These are phyloP conservation scores for Sporothrix humicola DNA, from an alignment of 2,329 filamentous ascomycete genomes.

Conservation along the genomic window DNA sequence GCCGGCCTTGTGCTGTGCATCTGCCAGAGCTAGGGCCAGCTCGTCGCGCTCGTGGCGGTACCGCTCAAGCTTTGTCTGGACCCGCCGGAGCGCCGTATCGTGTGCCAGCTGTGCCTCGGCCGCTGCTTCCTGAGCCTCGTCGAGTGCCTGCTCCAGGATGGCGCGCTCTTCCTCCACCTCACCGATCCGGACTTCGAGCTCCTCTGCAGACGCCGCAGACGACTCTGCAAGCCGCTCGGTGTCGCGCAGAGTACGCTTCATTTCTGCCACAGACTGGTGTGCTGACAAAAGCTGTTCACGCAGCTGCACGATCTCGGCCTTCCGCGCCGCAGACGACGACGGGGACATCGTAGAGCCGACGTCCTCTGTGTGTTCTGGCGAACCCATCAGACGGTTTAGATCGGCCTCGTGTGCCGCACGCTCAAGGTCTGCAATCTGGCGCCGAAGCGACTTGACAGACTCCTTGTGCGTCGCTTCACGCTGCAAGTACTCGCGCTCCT, in stretches of 20 bases:
- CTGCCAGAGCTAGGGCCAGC: conserved; percentile 45
- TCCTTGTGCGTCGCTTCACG: conserved; percentile 70
- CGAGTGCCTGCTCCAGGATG: conserved; percentile 63
- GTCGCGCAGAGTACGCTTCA: conserved; percentile 57
- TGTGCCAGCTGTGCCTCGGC: conserved; percentile 55
- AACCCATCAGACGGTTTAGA: conserved; percentile 55
- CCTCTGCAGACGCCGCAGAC: conserved; percentile 44
- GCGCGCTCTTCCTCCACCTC: conserved; percentile 65
- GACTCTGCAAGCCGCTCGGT: conserved; percentile 54
- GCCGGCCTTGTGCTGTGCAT: conserved; percentile 39
- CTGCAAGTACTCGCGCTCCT: conserved; percentile 68
- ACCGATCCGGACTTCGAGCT: conserved; percentile 60
- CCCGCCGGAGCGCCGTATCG: conserved; percentile 51
- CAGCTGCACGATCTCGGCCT: conserved; percentile 63
- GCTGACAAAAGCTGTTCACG: conserved; percentile 66
- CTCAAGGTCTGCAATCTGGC: conserved; percentile 70
- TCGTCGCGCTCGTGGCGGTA: conserved; percentile 57
- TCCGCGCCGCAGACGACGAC: conserved; percentile 46
- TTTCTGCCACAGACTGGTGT: conserved; percentile 64
- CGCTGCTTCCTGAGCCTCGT: conserved; percentile 58
- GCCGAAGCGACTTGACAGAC: conserved; percentile 66
- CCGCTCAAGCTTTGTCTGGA: conserved; percentile 58
- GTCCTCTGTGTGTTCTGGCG: conserved; percentile 52
- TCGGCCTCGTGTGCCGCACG: conserved; percentile 68
- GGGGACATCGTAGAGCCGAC: conserved; percentile 48